These are phyloP conservation scores for Carex kokanica DNA, from an alignment of 176 grass and related monocot species.

Conservation along the genomic window DNA sequence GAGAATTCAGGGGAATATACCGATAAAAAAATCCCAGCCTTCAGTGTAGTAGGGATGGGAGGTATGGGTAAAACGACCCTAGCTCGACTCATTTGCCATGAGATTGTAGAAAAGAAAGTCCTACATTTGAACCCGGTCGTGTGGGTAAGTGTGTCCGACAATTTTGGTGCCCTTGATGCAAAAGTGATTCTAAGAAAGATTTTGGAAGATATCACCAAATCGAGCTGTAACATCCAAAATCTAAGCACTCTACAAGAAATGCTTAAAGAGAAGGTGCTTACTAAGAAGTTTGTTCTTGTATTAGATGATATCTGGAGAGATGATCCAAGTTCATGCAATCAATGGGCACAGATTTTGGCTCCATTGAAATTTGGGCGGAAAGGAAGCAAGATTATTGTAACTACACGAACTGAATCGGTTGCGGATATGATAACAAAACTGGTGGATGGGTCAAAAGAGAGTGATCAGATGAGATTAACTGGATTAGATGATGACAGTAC, in stretches of 20 bases:
- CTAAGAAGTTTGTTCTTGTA: conserved; percentile 29
- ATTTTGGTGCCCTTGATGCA: background rate
- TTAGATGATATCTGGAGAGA: conserved; percentile 28
- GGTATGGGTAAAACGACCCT: conserved; percentile 38
- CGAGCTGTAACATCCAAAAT: background rate
- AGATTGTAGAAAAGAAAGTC: conserved; percentile 1
- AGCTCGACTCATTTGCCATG: conserved; percentile 23
- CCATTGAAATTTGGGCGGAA: conserved; percentile 27
- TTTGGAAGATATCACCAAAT: conserved; percentile 12
- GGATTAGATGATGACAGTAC: background rate
- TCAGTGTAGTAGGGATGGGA: conserved; percentile 26
- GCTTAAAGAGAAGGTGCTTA: conserved; percentile 21
- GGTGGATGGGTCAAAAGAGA: background rate
- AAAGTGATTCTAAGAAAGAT: conserved; percentile 29
- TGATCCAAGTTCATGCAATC: background rate
- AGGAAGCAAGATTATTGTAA: conserved; percentile 33
- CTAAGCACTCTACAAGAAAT: conserved; percentile 23
- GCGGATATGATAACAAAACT: conserved; percentile 20
- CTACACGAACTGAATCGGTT: conserved; percentile 31
- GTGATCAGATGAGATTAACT: conserved; percentile 21
- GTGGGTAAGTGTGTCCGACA: conserved; percentile 29
- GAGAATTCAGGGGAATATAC: background rate
- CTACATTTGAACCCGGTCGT: background rate
- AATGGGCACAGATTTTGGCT: conserved; percentile 28
- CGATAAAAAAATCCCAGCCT: background rate